Evolutionary conservation across 768 basidiomycete species (phyloP).

Genomic region (Suillus discolor): DNA sequence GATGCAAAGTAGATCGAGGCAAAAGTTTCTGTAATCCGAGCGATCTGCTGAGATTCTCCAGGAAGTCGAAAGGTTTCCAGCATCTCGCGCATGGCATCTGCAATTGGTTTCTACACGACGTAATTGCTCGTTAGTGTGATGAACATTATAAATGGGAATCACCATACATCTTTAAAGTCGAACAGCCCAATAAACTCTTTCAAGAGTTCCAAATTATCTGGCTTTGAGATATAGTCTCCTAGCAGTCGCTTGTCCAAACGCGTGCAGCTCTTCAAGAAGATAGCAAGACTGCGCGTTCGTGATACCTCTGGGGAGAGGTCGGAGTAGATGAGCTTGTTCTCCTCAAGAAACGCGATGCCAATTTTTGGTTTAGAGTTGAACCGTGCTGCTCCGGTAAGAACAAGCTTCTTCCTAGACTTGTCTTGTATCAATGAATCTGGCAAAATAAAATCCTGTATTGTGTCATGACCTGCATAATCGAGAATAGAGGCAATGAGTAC

Average conservation of each 20-base stretch:
- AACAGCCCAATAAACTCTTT: conserved; percentile 88
- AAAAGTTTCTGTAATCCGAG: conserved; percentile 92
- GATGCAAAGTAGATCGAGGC: conserved; percentile 89
- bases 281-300: conserved; percentile 71
- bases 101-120: conserved; percentile 79
- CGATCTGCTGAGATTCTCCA: conserved; percentile 93
- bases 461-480: not conserved
- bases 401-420: conserved; percentile 86
- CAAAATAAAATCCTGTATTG: conserved; percentile 51
- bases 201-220: conserved; percentile 83
- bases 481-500: conserved; percentile 22
- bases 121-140: not conserved
- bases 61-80: conserved; percentile 93
- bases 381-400: conserved; percentile 77
- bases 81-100: conserved; percentile 94
- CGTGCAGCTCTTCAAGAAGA: conserved; percentile 81
- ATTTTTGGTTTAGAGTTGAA: conserved; percentile 95
- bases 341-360: conserved; percentile 89
- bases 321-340: conserved; percentile 84
- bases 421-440: conserved; percentile 60
- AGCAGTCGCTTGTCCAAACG: conserved; percentile 90
- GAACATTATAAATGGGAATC: conserved; percentile 3
- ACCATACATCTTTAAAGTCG: conserved; percentile 82
- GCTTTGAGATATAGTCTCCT: conserved; percentile 90
- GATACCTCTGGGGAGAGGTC: conserved; percentile 60